Conservation (phyloP, 352 stramenopile genomes). For the Thalassiosira livingstoniorum region DNA sequence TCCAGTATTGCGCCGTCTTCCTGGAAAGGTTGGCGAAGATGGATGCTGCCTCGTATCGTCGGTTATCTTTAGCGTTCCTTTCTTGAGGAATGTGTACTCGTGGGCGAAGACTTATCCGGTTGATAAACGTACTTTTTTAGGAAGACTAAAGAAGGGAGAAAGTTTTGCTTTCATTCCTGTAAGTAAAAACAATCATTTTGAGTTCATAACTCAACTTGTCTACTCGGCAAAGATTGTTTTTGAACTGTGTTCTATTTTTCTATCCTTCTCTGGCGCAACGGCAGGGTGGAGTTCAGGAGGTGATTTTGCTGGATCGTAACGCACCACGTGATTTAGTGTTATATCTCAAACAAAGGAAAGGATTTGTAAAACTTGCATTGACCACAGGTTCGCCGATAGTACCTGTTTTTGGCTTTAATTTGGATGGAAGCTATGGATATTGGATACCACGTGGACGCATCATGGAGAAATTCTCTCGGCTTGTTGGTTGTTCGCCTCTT, state of each 20-base stretch:
- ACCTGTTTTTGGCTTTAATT: constrained; percentile 69
- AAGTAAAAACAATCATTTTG: constrained; percentile 1
- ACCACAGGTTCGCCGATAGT: constrained; percentile 64
- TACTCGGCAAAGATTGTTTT: background rate
- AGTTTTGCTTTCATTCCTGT: constrained; percentile 63
- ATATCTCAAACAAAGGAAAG: constrained; percentile 68
- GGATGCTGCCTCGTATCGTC: constrained; percentile 53
- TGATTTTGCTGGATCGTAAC: constrained; percentile 57
- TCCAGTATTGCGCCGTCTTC: constrained; percentile 39
- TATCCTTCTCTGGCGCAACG: background rate
- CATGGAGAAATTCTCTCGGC: constrained; percentile 54
- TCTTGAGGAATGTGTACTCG: constrained; percentile 69
- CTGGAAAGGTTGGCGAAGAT: constrained; percentile 49
- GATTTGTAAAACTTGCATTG: constrained; percentile 74
- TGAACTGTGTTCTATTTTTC: background rate
- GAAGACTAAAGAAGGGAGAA: constrained; percentile 47
- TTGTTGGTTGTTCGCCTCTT: constrained; percentile 58
- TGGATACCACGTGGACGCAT: constrained; percentile 54
- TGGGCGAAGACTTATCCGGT: constrained; percentile 53
- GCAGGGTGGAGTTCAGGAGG: constrained; percentile 71
- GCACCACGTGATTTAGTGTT: constrained; percentile 59
- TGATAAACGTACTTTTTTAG: constrained; percentile 64
- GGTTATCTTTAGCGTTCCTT: constrained; percentile 64
- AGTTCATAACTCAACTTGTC: background rate
- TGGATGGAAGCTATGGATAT: constrained; percentile 64